phyloP scores from a whole-genome alignment of 495 filamentous ascomycete species.

The Tuber brumale region DNA sequence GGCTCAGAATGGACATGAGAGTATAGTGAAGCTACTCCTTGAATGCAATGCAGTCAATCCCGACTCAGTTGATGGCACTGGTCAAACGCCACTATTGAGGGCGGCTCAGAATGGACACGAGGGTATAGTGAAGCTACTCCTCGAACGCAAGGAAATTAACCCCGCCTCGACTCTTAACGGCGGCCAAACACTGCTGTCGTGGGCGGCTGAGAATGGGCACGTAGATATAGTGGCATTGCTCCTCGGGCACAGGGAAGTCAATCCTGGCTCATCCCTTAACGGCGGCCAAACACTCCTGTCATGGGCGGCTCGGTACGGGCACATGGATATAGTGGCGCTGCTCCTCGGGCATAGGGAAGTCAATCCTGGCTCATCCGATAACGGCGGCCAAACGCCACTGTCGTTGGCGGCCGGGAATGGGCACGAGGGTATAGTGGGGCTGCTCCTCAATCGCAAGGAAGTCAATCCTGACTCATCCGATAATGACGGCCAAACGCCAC shows the following conservation, averaged over 20 bases:
- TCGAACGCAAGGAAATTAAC: neutral
- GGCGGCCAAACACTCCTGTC: conserved; percentile 17
- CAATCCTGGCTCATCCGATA: no score
- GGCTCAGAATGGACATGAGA: neutral
- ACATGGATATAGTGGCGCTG: conserved; percentile 9
- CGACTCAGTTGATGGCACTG: conserved; percentile 17
- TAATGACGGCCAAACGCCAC: no score
- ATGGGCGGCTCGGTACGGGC: conserved; percentile 22
- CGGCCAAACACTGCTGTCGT: neutral
- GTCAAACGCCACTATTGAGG: conserved; percentile 14
- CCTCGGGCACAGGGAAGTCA: no score
- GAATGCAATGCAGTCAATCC: neutral
- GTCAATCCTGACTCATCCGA: no score
- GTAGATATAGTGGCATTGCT: neutral
- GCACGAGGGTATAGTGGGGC: no score
- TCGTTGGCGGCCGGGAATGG: no score
- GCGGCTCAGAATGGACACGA: conserved; percentile 27
- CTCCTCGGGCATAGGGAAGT: neutral
- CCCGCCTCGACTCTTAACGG: neutral
- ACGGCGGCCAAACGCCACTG: no score
- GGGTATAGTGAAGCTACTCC: conserved; percentile 9
- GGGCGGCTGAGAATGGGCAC: neutral
- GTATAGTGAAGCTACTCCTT: neutral
- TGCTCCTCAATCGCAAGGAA: no score
- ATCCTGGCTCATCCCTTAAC: conserved; percentile 19